These are phyloP conservation scores for Citrus trifoliata DNA, from an alignment of 345 rosid species.

Conservation along the genomic window DNA sequence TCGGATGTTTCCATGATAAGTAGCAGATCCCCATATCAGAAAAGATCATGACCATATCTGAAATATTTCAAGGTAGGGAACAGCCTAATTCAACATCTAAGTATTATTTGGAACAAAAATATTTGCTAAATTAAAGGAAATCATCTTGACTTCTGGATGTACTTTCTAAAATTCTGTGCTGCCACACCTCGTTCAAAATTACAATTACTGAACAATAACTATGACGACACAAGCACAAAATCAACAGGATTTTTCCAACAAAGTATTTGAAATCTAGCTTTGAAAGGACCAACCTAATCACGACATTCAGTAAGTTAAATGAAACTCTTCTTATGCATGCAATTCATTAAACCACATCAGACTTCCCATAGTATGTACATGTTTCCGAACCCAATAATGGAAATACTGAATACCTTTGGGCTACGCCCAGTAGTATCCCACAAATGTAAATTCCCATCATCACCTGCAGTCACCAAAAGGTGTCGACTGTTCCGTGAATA, in stretches of 20 bases:
- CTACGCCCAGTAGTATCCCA: slow-evolving; percentile 95
- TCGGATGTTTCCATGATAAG: not conserved
- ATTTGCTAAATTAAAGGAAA: not conserved
- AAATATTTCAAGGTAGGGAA: not conserved
- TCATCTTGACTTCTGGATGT: not conserved
- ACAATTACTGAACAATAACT: not conserved
- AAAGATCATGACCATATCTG: not conserved
- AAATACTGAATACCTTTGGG: slow-evolving; percentile 64
- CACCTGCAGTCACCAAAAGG: slow-evolving; percentile 93
- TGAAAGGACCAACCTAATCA: not conserved
- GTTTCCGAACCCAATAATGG: not conserved
- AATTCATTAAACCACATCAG: not conserved
- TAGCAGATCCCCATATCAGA: not conserved
- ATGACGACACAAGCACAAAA: not conserved
- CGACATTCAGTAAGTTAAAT: not conserved
- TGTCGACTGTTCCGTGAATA: slow-evolving; percentile 89
- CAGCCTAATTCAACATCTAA: not conserved
- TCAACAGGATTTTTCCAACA: not conserved
- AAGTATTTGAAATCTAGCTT: not conserved
- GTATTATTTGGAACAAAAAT: not conserved
- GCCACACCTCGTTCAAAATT: not conserved
- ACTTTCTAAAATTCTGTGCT: not conserved
- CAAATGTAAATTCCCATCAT: slow-evolving; percentile 92
- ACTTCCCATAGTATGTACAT: not conserved
- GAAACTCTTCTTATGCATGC: not conserved